Conservation (phyloP, 768 basidiomycete genomes). For the Nevesoporus exiguus region DNA sequence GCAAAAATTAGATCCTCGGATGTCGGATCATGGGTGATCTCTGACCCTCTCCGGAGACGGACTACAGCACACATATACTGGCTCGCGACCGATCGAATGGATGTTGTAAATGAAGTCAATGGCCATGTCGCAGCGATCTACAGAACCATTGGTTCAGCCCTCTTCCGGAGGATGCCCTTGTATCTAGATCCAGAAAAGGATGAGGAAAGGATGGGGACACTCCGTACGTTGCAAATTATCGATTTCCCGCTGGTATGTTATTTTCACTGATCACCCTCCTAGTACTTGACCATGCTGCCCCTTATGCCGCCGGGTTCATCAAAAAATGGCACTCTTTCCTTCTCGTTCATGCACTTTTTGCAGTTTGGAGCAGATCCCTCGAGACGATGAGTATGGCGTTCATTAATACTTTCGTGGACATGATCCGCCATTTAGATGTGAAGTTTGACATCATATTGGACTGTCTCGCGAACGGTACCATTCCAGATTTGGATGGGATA, state of each 20-base stretch:
- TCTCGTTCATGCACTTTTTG: no score
- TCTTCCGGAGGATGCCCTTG: neutral
- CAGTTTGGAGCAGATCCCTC: no score
- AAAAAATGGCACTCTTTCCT: constrained; percentile 11
- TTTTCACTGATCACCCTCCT: neutral
- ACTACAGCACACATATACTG: neutral
- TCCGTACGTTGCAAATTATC: constrained; percentile 1
- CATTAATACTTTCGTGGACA: no score
- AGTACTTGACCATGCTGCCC: constrained; percentile 6
- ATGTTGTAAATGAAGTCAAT: neutral
- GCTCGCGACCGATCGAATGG: neutral
- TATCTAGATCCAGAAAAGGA: constrained; percentile 3
- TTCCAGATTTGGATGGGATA: no score
- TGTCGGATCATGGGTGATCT: neutral
- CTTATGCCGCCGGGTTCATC: no score
- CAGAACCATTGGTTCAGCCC: neutral
- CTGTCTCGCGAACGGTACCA: no score
- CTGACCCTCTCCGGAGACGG: neutral
- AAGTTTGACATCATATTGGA: no score
- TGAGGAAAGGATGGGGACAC: constrained; percentile 6
- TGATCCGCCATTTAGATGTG: no score
- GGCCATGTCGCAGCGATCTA: neutral
- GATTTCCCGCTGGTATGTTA: no score
- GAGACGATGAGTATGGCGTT: no score
- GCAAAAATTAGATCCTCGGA: neutral